A percentile compares a stretch with the other conserved stretches of the same genome.
Evolutionary conservation across 768 basidiomycete genomes (phyloP).

Genomic region (Mycena leptocephala): DNA sequence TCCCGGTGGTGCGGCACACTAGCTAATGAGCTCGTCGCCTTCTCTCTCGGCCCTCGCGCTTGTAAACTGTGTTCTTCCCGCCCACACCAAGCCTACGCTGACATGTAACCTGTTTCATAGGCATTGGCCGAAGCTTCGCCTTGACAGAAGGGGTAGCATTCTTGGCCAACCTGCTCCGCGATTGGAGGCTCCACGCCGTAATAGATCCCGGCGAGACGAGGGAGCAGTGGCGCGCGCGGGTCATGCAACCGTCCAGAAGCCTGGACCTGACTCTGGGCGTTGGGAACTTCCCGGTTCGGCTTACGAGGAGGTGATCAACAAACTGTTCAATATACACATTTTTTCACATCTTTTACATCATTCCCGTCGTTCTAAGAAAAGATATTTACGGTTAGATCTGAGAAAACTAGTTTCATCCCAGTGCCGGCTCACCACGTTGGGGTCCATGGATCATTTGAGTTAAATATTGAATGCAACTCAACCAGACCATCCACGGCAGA

Average conservation of each 20-base stretch:
- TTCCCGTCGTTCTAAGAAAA: too few relatives aligned
- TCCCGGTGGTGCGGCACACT: neutral
- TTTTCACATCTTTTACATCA: too few relatives aligned
- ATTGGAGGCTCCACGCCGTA: neutral
- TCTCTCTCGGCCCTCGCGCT: neutral
- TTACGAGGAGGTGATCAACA: conserved; percentile 10
- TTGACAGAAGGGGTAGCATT: neutral
- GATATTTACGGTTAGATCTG: too few relatives aligned
- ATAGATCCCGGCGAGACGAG: neutral
- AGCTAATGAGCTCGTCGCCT: neutral
- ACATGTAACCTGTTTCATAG: neutral
- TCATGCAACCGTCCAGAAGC: neutral
- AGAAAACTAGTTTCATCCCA: too few relatives aligned
- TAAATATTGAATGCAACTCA: too few relatives aligned
- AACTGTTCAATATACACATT: too few relatives aligned
- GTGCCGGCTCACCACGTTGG: too few relatives aligned
- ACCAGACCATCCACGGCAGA: too few relatives aligned
- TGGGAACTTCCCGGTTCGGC: neutral
- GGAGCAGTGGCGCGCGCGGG: neutral
- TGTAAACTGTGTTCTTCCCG: neutral
- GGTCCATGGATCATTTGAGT: too few relatives aligned
- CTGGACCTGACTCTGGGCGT: neutral
- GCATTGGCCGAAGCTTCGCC: neutral
- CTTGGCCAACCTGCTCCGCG: neutral
- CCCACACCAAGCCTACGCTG: neutral